These are phyloP conservation scores for Nicotiana benthamiana DNA, from an alignment of 257 asterid genomes.

Conservation along the genomic window DNA sequence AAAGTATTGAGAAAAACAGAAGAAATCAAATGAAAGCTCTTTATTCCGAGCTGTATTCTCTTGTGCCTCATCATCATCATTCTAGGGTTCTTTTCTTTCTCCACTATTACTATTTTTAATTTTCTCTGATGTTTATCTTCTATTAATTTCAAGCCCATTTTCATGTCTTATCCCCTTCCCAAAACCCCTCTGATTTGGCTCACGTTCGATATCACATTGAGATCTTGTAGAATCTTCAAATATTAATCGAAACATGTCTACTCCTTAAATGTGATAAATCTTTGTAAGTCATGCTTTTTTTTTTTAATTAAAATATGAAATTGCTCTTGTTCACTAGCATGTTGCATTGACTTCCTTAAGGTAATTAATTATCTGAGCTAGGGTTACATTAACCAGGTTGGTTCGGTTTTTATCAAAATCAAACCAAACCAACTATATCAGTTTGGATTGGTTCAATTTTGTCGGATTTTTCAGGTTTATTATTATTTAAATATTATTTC, in stretches of 20 bases:
- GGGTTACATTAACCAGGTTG: too few species aligned
- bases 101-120: not conserved
- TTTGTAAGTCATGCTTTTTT: not conserved
- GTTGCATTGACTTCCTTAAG: not conserved
- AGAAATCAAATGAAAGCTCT: slow-evolving; percentile 65
- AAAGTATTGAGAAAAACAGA: slow-evolving; percentile 58
- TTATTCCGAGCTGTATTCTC: slow-evolving; percentile 39
- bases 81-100: slow-evolving; percentile 35
- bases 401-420: too few species aligned
- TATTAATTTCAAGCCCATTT: not conserved
- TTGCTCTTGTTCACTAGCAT: not conserved
- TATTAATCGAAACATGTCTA: not conserved
- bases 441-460: too few species aligned
- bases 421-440: too few species aligned
- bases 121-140: not conserved
- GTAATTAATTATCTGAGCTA: too few species aligned
- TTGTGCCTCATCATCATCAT: slow-evolving; percentile 35
- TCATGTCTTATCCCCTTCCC: not conserved
- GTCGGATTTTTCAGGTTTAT: too few species aligned
- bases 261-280: not conserved
- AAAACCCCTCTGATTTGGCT: not conserved
- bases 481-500: too few species aligned
- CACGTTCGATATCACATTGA: not conserved
- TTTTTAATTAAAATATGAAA: not conserved
- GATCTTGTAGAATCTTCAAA: not conserved